Conservation (phyloP, 495 filamentous ascomycete genomes). For the Aspergillus baeticus region DNA sequence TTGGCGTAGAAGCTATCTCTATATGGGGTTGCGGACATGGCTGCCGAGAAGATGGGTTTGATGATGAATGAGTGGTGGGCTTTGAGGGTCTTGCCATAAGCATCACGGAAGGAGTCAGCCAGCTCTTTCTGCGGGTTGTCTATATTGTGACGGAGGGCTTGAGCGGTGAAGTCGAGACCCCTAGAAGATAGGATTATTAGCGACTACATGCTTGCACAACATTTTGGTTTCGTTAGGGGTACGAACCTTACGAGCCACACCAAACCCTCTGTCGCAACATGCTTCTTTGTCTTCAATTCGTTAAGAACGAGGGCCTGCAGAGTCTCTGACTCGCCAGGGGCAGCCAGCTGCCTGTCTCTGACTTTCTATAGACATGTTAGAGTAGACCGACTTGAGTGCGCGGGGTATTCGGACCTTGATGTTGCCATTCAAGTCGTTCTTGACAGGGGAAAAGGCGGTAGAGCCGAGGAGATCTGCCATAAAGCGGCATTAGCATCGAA, state of each 20-base stretch:
- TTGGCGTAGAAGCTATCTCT: constrained; percentile 87
- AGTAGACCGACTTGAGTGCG: not conserved
- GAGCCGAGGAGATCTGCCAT: constrained; percentile 74
- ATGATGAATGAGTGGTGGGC: constrained; percentile 83
- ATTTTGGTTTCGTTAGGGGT: constrained; percentile 3
- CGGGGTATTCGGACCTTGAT: constrained; percentile 64
- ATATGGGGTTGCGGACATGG: constrained; percentile 91
- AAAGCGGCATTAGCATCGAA: not conserved
- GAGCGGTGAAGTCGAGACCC: constrained; percentile 87
- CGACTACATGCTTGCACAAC: not conserved
- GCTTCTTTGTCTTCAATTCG: constrained; percentile 83
- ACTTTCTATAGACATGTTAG: constrained; percentile 70
- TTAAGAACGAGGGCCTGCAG: constrained; percentile 81
- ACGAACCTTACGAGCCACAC: constrained; percentile 87
- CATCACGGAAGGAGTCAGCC: constrained; percentile 75
- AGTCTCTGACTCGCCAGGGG: constrained; percentile 72
- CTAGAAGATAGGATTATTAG: constrained; percentile 41
- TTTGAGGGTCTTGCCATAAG: constrained; percentile 84
- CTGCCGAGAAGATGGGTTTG: constrained; percentile 85
- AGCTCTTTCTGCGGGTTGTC: constrained; percentile 68
- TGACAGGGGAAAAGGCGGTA: constrained; percentile 80
- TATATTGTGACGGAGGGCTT: constrained; percentile 77
- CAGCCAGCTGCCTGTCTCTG: constrained; percentile 73
- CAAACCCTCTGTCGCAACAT: constrained; percentile 82
- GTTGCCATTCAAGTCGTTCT: constrained; percentile 87